phyloP scores from a whole-genome alignment of 148 eudicot genomes.

The Rhododendron griersonianum region DNA sequence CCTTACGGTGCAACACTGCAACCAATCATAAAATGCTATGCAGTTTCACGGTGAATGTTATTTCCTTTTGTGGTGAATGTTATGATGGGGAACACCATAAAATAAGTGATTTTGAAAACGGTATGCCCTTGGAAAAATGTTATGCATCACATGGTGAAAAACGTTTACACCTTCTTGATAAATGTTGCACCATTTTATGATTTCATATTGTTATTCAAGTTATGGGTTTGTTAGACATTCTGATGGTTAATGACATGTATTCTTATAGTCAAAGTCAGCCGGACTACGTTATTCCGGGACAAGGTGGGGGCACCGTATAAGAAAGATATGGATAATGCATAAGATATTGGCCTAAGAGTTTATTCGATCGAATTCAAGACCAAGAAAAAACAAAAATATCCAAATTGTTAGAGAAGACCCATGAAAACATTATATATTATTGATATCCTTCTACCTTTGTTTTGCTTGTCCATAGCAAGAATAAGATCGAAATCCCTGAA shows the following conservation, averaged over 20 bases:
- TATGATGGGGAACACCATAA: no score
- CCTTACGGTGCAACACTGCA: background rate
- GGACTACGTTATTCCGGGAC: background rate
- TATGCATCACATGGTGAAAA: background rate
- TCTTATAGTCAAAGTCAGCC: background rate
- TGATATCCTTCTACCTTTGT: conserved; percentile 44
- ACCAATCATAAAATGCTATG: no score
- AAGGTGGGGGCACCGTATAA: background rate
- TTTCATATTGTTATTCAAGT: background rate
- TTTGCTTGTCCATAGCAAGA: conserved; percentile 95
- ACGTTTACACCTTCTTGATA: background rate
- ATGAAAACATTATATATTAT: background rate
- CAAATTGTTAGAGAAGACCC: background rate
- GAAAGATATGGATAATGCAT: background rate
- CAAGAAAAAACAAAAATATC: background rate
- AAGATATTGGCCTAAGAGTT: background rate
- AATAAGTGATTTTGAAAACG: background rate
- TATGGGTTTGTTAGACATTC: background rate
- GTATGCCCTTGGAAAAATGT: background rate
- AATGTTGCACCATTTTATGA: background rate
- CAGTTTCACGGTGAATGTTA: background rate
- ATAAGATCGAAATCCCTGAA: conserved; percentile 91
- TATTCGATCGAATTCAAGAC: background rate
- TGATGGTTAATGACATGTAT: background rate
- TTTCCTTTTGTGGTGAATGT: no score